Percentiles rank a stretch among this genome's conserved stretches.
Evolutionary conservation across 495 filamentous ascomycete species (phyloP).

Genomic region (Aspergillus bridgeri): DNA sequence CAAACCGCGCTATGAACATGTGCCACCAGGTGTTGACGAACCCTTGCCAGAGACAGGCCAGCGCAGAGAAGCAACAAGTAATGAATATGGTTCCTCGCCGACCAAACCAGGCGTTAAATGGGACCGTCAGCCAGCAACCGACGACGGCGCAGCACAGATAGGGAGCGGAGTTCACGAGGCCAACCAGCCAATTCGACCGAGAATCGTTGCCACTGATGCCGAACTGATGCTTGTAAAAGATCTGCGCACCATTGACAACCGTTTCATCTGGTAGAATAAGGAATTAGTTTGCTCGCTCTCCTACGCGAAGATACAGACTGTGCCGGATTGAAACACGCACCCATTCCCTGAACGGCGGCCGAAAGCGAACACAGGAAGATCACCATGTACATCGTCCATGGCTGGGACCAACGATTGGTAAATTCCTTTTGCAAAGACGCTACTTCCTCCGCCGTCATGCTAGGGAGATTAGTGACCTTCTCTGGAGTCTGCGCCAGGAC

Average conservation of each 20-base stretch:
- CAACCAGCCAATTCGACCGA: constrained; percentile 31
- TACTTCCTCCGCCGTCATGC: constrained; percentile 46
- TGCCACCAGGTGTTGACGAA: constrained; percentile 49
- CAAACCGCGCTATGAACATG: constrained; percentile 54
- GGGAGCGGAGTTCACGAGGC: constrained; percentile 46
- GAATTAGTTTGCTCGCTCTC: constrained; percentile 48
- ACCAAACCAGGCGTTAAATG: constrained; percentile 53
- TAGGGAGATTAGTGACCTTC: constrained; percentile 35
- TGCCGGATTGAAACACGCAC: constrained; percentile 43
- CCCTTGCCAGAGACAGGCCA: constrained; percentile 48
- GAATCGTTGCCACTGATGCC: constrained; percentile 24
- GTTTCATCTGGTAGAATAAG: constrained; percentile 54
- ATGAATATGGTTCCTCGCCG: constrained; percentile 59
- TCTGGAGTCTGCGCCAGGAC: constrained; percentile 49
- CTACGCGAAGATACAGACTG: constrained; percentile 6
- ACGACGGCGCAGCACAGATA: constrained; percentile 43
- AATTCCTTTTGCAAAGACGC: constrained; percentile 42
- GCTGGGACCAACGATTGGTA: constrained; percentile 55
- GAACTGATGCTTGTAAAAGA: constrained; percentile 52
- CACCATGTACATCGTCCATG: constrained; percentile 54
- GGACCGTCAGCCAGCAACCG: constrained; percentile 53
- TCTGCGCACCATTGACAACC: constrained; percentile 73
- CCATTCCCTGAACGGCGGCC: constrained; percentile 61
- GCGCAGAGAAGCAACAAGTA: constrained; percentile 42
- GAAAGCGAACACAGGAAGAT: constrained; percentile 41